phyloP scores from a whole-genome alignment of 208 protist genomes.

The Leishmania braziliensis region DNA sequence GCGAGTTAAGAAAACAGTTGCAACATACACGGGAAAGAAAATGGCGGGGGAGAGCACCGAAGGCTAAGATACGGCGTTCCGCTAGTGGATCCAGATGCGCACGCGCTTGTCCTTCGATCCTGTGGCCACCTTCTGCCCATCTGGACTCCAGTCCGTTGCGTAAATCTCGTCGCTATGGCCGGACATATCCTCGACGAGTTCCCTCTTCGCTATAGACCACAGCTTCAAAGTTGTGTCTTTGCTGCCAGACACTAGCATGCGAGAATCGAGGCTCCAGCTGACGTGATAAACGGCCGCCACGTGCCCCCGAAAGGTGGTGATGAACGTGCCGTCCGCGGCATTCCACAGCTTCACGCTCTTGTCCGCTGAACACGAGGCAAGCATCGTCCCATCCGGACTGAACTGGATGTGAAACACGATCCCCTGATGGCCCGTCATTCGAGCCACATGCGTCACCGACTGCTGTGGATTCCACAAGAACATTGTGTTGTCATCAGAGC shows the following conservation, averaged over 20 bases:
- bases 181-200: constrained; percentile 96
- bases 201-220: constrained; percentile 93
- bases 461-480: constrained; percentile 96
- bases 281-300: constrained; percentile 98
- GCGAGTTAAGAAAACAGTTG: not conserved
- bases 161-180: constrained; percentile 98
- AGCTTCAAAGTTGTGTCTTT: constrained; percentile 98
- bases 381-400: constrained; percentile 96
- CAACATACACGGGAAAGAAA: not conserved
- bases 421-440: constrained; percentile 95
- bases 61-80: not conserved
- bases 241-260: constrained; percentile 94
- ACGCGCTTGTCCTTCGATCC: constrained; percentile 97
- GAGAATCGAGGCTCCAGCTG: constrained; percentile 95
- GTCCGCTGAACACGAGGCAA: constrained; percentile 98
- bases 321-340: constrained; percentile 88
- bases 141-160: constrained; percentile 97
- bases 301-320: constrained; percentile 95
- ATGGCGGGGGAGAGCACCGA: constrained; percentile 1
- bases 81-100: constrained; percentile 88
- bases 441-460: constrained; percentile 80
- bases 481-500: constrained; percentile 98
- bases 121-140: constrained; percentile 95
- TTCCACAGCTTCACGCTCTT: constrained; percentile 98
- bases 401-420: constrained; percentile 96